Conservation (phyloP, 2,329 filamentous ascomycete species). For the Ascochyta viciae-villosae region DNA sequence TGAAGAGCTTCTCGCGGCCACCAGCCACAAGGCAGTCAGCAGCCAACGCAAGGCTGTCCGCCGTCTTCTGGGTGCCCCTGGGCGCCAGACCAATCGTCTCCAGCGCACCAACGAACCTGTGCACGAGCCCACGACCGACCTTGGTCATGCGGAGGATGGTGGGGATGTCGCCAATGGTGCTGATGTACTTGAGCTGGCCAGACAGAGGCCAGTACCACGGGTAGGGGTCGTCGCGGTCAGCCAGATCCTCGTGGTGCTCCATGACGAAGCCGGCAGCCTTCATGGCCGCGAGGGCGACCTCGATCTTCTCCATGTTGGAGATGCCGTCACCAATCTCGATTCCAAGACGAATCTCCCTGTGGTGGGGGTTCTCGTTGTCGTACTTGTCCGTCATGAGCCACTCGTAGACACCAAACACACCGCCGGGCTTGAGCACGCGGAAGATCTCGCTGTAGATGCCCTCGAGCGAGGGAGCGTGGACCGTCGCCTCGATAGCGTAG, state of each 20-base stretch:
- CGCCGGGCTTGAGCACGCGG: constrained; percentile 94
- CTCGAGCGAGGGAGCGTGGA: constrained; percentile 88
- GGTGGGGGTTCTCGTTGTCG: constrained; percentile 84
- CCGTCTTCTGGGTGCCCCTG: constrained; percentile 90
- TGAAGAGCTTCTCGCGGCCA: constrained; percentile 90
- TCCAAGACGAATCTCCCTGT: constrained; percentile 88
- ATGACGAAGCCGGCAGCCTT: constrained; percentile 87
- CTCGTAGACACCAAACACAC: constrained; percentile 96
- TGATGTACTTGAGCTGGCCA: constrained; percentile 83
- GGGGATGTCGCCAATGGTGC: constrained; percentile 78
- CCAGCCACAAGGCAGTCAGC: constrained; percentile 88
- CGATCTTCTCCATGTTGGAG: constrained; percentile 92
- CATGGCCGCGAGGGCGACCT: constrained; percentile 82
- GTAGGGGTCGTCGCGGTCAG: constrained; percentile 73
- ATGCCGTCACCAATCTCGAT: constrained; percentile 98
- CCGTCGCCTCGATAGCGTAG: constrained; percentile 96
- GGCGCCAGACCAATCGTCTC: constrained; percentile 80
- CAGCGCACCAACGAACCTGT: constrained; percentile 77
- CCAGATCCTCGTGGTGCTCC: constrained; percentile 84
- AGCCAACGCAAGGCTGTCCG: constrained; percentile 81
- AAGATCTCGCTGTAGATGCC: constrained; percentile 95
- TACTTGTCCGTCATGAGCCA: constrained; percentile 99
- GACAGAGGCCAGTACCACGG: constrained; percentile 96
- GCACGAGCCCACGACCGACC: constrained; percentile 75
- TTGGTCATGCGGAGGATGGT: constrained; percentile 90